Conservation (phyloP, 2,329 filamentous ascomycete species). For the Phialophora verrucosa region DNA sequence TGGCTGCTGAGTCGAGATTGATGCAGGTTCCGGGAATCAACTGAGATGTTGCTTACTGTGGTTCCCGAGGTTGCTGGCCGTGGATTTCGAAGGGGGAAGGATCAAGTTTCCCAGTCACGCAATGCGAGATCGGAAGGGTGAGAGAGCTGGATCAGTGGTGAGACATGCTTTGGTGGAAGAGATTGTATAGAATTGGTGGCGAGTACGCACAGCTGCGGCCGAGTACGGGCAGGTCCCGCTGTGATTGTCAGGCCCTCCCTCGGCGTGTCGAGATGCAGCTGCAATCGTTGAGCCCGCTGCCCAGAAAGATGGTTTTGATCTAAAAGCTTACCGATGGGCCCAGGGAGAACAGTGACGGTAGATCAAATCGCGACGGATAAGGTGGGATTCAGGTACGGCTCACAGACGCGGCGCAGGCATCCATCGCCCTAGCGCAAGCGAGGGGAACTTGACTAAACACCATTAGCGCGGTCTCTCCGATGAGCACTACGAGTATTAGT, state of each 20-base stretch:
- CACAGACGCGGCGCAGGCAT: neutral
- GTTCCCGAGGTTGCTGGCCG: neutral
- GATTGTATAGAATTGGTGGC: neutral
- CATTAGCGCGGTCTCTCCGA: neutral
- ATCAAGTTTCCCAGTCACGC: neutral
- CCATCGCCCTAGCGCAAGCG: neutral
- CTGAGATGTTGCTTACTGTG: neutral
- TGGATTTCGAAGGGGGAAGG: neutral
- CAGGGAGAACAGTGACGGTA: neutral
- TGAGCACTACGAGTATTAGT: neutral
- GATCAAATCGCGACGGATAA: neutral
- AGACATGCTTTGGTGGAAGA: neutral
- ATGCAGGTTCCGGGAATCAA: neutral
- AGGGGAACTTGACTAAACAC: neutral
- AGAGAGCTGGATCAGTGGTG: neutral
- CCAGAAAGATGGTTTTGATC: neutral
- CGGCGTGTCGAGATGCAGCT: neutral
- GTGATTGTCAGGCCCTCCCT: neutral
- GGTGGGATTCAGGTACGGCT: neutral
- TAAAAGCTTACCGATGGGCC: neutral
- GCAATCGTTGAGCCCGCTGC: neutral
- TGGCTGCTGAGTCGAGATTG: constrained; percentile 15
- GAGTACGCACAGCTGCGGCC: neutral
- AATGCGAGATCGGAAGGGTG: neutral
- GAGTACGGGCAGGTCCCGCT: neutral